Conservation (phyloP, 2,329 filamentous ascomycete species). For the Magnaporthiopsis rhizophila region DNA sequence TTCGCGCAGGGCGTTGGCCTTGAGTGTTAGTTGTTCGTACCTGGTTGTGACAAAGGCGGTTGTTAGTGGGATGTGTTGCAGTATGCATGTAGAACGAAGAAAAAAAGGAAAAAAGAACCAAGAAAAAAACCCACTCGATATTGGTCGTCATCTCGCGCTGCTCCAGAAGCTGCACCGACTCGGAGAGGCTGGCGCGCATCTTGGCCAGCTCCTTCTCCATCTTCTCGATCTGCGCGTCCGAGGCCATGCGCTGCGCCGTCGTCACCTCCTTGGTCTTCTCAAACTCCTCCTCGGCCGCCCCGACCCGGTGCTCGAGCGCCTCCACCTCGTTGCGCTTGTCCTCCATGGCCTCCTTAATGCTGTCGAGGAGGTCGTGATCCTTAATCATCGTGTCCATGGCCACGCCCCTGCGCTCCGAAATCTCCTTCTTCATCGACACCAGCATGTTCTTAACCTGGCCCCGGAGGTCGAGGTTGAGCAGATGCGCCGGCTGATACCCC, state of each 20-base stretch:
- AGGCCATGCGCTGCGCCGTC: conserved; percentile 77
- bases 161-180: conserved; percentile 86
- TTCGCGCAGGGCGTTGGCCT: conserved; percentile 77
- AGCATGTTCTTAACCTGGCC: conserved; percentile 76
- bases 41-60: conserved; percentile 30
- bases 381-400: conserved; percentile 89
- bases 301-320: conserved; percentile 77
- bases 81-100: neutral
- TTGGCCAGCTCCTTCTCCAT: conserved; percentile 97
- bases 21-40: conserved; percentile 85
- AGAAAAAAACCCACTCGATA: conserved; percentile 62
- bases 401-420: conserved; percentile 77
- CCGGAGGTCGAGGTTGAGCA: conserved; percentile 82
- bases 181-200: conserved; percentile 75
- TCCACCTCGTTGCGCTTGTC: conserved; percentile 92
- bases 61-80: neutral
- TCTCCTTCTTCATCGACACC: conserved; percentile 72
- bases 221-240: conserved; percentile 92
- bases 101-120: neutral
- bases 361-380: conserved; percentile 86
- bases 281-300: conserved; percentile 86
- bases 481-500: conserved; percentile 82
- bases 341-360: conserved; percentile 93
- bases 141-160: conserved; percentile 95
- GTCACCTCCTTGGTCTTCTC: conserved; percentile 86